Percentiles rank a stretch among this genome's conserved stretches.
Conservation (phyloP, 169 alveolate species). For the Plasmodium blacklocki region DNA sequence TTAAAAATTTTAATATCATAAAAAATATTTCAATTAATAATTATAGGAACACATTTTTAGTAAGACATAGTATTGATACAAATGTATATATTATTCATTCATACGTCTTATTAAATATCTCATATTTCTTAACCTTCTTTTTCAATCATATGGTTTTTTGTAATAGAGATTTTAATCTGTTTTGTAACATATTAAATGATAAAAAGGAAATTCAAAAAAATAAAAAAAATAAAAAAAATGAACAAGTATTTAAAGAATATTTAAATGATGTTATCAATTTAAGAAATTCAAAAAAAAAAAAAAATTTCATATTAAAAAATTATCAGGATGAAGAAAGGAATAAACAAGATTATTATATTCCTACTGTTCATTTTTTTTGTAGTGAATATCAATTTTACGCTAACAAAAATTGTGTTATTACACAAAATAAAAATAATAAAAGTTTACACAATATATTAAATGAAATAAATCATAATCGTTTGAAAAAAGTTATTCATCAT, state of each 20-base stretch:
- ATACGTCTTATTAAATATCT: slow-evolving; percentile 17
- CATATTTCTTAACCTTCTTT: slow-evolving; percentile 39
- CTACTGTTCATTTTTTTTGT: slow-evolving; percentile 39
- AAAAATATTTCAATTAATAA: slow-evolving; percentile 24
- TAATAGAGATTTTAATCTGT: slow-evolving; percentile 57
- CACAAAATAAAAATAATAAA: slow-evolving; percentile 23
- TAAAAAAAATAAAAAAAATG: slow-evolving; percentile 41
- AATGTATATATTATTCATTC: slow-evolving; percentile 53
- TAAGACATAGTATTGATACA: slow-evolving; percentile 51
- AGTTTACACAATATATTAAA: slow-evolving; percentile 20
- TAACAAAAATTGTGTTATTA: slow-evolving; percentile 34
- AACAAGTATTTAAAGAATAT: slow-evolving; percentile 33
- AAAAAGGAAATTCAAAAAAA: slow-evolving; percentile 15
- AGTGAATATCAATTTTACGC: slow-evolving; percentile 69
- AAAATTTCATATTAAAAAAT: neutral
- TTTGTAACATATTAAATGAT: slow-evolving; percentile 26
- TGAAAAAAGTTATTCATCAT: slow-evolving; percentile 39
- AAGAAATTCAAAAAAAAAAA: slow-evolving; percentile 16
- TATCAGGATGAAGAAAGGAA: slow-evolving; percentile 14
- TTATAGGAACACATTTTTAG: slow-evolving; percentile 41
- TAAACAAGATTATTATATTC: neutral
- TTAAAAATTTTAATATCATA: slow-evolving; percentile 38
- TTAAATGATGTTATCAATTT: slow-evolving; percentile 25
- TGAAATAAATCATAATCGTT: slow-evolving; percentile 20
- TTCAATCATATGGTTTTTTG: slow-evolving; percentile 46